Evolutionary conservation across 1,284 basidiomycete genomes (phyloP), one percentile per base, ranked within the genome.

Genomic region (Apiotrichum porosum): DNA sequence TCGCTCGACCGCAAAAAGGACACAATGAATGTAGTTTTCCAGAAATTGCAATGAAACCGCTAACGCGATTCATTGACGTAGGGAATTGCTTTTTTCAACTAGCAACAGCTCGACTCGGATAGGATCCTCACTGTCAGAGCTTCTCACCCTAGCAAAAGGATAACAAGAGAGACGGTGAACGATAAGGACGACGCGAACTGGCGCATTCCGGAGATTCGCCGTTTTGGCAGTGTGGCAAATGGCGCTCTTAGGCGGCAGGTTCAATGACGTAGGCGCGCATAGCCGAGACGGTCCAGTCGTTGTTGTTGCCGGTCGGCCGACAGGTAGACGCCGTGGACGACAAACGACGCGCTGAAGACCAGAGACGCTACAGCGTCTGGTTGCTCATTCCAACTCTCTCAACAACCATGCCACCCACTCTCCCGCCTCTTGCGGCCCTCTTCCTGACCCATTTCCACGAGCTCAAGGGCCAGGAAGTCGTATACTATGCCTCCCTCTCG

Each of bases 391-490:
- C 26, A 28, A 6, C 26, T 28, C 26, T 12, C 12, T 28, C 26
- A 28, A 28, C 26, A 28, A 47, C 42, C 48, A 43, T 36, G 45
- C 30, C 34, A 9, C 31, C 42, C 9, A 28, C 52, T 15, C 50
- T 69, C 22, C 67, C 67, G 9, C 63, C 68, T 0, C 45, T 68
- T 15, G 61, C 66, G 10, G 64, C 63, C 2, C 57, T 71, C 32
- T 69, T 69, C 48, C 50, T 71, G 19, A 66, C 68, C 4, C 62
- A 71, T 42, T 71, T 71, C 38, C 62, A 71, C 54, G 69, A 71
- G 46, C 62, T 65, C 48, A 68, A 63, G 38, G 69, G 69, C 4
- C 69, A 71, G 41, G 60, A 61, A 6, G 58, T 63, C 3, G 36
- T 58, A 0, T 69, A 61, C 54, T 71, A 66, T 50, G 45, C 36